phyloP scores from a whole-genome alignment of 2,329 filamentous ascomycete genomes.

The Diaporthe capsici region DNA sequence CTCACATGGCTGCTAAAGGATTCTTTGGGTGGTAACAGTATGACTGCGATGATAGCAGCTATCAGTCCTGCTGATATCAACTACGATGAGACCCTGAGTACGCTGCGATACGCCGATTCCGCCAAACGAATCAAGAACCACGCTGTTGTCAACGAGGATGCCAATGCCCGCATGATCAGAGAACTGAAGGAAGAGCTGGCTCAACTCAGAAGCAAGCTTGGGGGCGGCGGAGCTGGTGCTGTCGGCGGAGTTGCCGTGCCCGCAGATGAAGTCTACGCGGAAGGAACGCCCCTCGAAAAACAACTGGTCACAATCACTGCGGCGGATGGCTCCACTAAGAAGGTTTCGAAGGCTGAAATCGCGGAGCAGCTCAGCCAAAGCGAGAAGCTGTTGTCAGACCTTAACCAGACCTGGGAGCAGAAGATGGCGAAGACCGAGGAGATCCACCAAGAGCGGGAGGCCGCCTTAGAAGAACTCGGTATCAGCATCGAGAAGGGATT shows the following conservation, averaged over 20 bases:
- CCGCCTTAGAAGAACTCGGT: slow-evolving; percentile 93
- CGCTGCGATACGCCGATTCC: slow-evolving; percentile 94
- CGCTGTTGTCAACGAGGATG: slow-evolving; percentile 98
- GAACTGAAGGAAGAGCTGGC: slow-evolving; percentile 96
- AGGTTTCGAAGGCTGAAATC: slow-evolving; percentile 98
- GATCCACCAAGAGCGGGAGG: slow-evolving; percentile 97
- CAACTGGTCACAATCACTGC: slow-evolving; percentile 96
- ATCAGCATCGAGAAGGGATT: slow-evolving; percentile 99
- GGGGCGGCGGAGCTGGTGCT: slow-evolving; percentile 56
- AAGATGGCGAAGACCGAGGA: slow-evolving; percentile 95
- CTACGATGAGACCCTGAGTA: slow-evolving; percentile 97
- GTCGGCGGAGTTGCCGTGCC: slow-evolving; percentile 56
- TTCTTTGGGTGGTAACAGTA: slow-evolving; percentile 96
- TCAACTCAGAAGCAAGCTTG: slow-evolving; percentile 87
- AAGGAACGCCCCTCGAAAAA: slow-evolving; percentile 92
- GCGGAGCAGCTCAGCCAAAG: slow-evolving; percentile 96
- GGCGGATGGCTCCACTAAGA: slow-evolving; percentile 88
- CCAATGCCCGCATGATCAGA: slow-evolving; percentile 98
- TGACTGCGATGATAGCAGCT: slow-evolving; percentile 99
- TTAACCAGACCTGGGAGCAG: slow-evolving; percentile 99
- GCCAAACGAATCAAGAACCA: slow-evolving; percentile 99
- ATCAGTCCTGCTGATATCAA: slow-evolving; percentile 99
- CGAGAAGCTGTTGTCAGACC: slow-evolving; percentile 94
- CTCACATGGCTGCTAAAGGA: slow-evolving; percentile 98
- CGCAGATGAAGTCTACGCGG: slow-evolving; percentile 87